Percentiles rank a stretch among this genome's conserved stretches.
These are phyloP conservation scores for Trichoderma gamsii DNA, from an alignment of 495 filamentous ascomycete genomes.

Conservation along the genomic window DNA sequence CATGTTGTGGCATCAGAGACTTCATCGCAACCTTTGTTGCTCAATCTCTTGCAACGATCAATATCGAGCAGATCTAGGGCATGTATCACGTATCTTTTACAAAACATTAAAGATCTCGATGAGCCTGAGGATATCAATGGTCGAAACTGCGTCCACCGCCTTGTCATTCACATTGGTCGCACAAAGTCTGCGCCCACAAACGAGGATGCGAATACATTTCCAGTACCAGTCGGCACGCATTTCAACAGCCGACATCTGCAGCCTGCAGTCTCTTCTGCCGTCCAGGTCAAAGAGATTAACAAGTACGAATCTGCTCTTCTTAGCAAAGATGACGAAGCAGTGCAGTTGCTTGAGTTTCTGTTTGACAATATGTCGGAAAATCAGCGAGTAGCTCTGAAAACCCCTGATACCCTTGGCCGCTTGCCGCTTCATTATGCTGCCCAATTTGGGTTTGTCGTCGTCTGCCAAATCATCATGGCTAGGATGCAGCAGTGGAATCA, in stretches of 20 bases:
- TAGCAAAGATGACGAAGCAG: conserved; percentile 63
- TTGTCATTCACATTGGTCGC: conserved; percentile 84
- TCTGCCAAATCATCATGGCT: conserved; percentile 81
- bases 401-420: conserved; percentile 72
- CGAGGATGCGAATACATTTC: conserved; percentile 42
- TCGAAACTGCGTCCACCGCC: conserved; percentile 85
- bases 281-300: conserved; percentile 36
- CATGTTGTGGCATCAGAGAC: conserved; percentile 31
- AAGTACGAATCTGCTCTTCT: conserved; percentile 53
- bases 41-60: conserved; percentile 76
- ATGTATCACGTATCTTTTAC: conserved; percentile 65
- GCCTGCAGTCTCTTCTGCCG: conserved; percentile 61
- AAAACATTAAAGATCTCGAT: conserved; percentile 60
- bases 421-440: conserved; percentile 92
- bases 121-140: conserved; percentile 89
- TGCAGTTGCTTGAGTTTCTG: conserved; percentile 66
- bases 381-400: conserved; percentile 63
- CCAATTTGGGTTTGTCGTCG: conserved; percentile 82
- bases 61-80: conserved; percentile 64
- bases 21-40: conserved; percentile 56
- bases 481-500: conserved; percentile 84
- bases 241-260: conserved; percentile 58
- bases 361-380: conserved; percentile 61
- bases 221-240: conserved; percentile 46
- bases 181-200: conserved; percentile 54